These are phyloP conservation scores for Penicillium cosmopolitanum DNA, from an alignment of 495 filamentous ascomycete genomes.

Conservation along the genomic window DNA sequence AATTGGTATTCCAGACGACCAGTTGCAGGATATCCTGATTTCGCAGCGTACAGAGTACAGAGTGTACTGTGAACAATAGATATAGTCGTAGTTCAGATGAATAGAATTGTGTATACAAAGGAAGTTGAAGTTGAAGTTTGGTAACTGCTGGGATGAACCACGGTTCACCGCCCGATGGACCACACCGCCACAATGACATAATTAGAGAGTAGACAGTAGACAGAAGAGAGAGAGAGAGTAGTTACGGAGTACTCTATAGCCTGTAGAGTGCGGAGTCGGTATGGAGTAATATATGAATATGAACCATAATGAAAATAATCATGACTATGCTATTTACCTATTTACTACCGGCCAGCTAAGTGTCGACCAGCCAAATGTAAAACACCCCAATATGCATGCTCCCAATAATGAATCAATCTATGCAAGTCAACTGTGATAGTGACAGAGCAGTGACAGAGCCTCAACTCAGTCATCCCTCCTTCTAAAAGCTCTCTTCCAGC, in stretches of 20 bases:
- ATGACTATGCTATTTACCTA: not conserved
- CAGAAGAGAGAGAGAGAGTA: too few relatives aligned
- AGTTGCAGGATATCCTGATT: not conserved
- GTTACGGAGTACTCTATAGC: too few relatives aligned
- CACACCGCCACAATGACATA: conserved; percentile 6
- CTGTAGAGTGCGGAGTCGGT: too few relatives aligned
- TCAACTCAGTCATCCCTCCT: not conserved
- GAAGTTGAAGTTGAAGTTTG: too few relatives aligned
- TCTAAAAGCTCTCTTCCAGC: conserved; percentile 33
- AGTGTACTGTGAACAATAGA: too few relatives aligned
- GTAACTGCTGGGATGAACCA: not conserved
- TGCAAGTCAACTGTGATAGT: not conserved
- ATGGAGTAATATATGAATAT: too few relatives aligned
- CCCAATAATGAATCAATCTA: not conserved
- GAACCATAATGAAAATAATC: too few relatives aligned
- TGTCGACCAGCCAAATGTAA: not conserved
- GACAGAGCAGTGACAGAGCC: not conserved
- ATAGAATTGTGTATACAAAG: too few relatives aligned
- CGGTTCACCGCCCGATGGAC: not conserved
- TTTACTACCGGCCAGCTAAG: conserved; percentile 5
- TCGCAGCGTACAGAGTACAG: not conserved
- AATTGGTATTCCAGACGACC: not conserved
- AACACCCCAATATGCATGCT: not conserved
- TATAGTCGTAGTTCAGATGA: too few relatives aligned
- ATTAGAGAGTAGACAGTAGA: not conserved